phyloP scores from a whole-genome alignment of 2,329 filamentous ascomycete species.

The Alternaria sp. region DNA sequence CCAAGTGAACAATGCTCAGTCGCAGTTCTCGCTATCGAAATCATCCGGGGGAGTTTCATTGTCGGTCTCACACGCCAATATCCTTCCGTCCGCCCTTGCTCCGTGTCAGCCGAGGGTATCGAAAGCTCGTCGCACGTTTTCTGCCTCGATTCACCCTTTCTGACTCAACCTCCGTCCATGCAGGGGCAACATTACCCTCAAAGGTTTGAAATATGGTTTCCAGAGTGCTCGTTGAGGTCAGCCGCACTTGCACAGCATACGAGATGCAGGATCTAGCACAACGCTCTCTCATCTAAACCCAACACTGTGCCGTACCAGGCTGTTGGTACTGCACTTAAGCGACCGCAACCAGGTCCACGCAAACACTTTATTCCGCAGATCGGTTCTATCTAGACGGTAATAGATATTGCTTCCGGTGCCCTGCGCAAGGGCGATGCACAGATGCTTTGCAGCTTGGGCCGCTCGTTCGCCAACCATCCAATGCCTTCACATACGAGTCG shows the following conservation, averaged over 20 bases:
- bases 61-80: not conserved
- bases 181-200: constrained; percentile 2
- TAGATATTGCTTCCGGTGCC: constrained; percentile 8
- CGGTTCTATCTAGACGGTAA: constrained; percentile 16
- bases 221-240: constrained; percentile 16
- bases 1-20: not conserved
- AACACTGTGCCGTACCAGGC: constrained; percentile 24
- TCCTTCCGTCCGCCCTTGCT: constrained; percentile 2
- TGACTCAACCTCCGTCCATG: constrained; percentile 3
- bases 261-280: constrained; percentile 23
- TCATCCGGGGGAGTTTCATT: not conserved
- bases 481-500: constrained; percentile 1
- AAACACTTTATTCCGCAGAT: constrained; percentile 29
- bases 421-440: constrained; percentile 20
- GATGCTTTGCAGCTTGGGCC: constrained; percentile 17
- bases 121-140: constrained; percentile 7
- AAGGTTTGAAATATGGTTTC: constrained; percentile 1
- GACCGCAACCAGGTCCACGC: constrained; percentile 14
- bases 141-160: not conserved
- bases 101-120: not conserved
- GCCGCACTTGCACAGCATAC: constrained; percentile 14
- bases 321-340: constrained; percentile 24
- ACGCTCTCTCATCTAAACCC: constrained; percentile 25
- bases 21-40: not conserved
- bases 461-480: constrained; percentile 14